Conservation (phyloP, 176 grass and related monocot species). For the Urochloa ruziziensis region DNA sequence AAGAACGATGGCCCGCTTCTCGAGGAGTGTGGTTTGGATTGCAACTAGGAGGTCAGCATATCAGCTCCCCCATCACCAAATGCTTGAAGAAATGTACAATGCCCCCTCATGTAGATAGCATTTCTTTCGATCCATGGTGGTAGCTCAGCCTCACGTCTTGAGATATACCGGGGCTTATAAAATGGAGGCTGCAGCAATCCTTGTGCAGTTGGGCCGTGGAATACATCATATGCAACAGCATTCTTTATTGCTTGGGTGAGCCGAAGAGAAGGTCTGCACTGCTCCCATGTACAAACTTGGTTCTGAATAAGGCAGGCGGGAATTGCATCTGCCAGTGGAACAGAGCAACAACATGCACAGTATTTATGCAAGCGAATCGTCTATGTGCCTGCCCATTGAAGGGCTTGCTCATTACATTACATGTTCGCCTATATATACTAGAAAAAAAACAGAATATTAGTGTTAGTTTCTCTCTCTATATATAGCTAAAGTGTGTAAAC, state of each 20-base stretch:
- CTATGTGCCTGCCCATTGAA: slow-evolving; percentile 3
- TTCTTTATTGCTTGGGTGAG: slow-evolving; percentile 40
- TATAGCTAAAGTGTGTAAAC: background rate
- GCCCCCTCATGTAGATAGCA: slow-evolving; percentile 41
- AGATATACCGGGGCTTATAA: slow-evolving; percentile 18
- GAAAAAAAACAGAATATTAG: background rate
- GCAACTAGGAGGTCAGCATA: slow-evolving; percentile 38
- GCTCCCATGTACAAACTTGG: slow-evolving; percentile 35
- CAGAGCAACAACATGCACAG: slow-evolving; percentile 28
- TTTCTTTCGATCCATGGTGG: slow-evolving; percentile 47
- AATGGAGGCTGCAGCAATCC: slow-evolving; percentile 36
- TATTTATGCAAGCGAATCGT: slow-evolving; percentile 10
- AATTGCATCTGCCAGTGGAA: slow-evolving; percentile 25
- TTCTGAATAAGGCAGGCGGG: slow-evolving; percentile 36
- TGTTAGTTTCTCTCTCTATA: background rate
- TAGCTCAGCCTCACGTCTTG: slow-evolving; percentile 35
- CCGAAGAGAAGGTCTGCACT: slow-evolving; percentile 25
- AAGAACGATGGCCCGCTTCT: slow-evolving; percentile 44
- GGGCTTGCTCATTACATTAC: slow-evolving; percentile 35
- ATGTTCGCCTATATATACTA: slow-evolving; percentile 24
- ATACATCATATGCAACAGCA: slow-evolving; percentile 21
- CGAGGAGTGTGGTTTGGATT: slow-evolving; percentile 56
- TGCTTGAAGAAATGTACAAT: slow-evolving; percentile 28
- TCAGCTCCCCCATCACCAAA: slow-evolving; percentile 23
- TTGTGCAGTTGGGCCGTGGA: slow-evolving; percentile 47